Conservation (phyloP, 164 flowering plant genomes). For the Liquidambar formosana region DNA sequence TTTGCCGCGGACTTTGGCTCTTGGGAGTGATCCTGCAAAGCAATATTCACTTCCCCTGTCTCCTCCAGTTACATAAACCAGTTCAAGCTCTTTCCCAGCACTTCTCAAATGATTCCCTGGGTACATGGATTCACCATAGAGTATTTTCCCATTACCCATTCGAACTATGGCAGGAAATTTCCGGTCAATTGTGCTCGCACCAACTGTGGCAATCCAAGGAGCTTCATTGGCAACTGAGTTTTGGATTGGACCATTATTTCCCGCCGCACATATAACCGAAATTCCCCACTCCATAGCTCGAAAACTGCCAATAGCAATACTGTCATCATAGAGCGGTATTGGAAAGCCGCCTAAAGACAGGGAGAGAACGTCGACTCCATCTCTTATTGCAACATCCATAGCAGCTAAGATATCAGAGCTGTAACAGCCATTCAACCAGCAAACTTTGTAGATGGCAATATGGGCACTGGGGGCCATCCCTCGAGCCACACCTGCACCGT, state of each 20-base stretch:
- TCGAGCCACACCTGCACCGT: conserved; percentile 72
- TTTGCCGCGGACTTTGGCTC: conserved; percentile 61
- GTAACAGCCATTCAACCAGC: conserved; percentile 90
- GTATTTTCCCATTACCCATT: conserved; percentile 50
- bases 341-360: conserved; percentile 91
- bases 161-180: conserved; percentile 77
- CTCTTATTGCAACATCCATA: conserved; percentile 85
- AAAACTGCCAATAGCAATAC: conserved; percentile 85
- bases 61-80: conserved; percentile 55
- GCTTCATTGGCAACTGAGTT: conserved; percentile 89
- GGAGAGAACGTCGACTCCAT: conserved; percentile 87
- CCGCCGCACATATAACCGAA: conserved; percentile 83
- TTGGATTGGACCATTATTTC: conserved; percentile 79
- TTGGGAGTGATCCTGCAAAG: conserved; percentile 68
- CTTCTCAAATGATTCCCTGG: conserved; percentile 47
- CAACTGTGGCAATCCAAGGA: conserved; percentile 91
- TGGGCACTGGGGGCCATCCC: conserved; percentile 95
- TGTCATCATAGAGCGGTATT: conserved; percentile 74
- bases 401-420: conserved; percentile 93
- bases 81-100: conserved; percentile 48
- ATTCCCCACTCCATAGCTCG: conserved; percentile 84
- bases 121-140: conserved; percentile 87
- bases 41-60: conserved; percentile 62
- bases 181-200: conserved; percentile 93
- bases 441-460: conserved; percentile 88